A percentile compares a stretch with the other conserved stretches of the same genome.
Evolutionary conservation across 2,329 filamentous ascomycete genomes (phyloP).

Genomic region (Fusarium mundagurra): DNA sequence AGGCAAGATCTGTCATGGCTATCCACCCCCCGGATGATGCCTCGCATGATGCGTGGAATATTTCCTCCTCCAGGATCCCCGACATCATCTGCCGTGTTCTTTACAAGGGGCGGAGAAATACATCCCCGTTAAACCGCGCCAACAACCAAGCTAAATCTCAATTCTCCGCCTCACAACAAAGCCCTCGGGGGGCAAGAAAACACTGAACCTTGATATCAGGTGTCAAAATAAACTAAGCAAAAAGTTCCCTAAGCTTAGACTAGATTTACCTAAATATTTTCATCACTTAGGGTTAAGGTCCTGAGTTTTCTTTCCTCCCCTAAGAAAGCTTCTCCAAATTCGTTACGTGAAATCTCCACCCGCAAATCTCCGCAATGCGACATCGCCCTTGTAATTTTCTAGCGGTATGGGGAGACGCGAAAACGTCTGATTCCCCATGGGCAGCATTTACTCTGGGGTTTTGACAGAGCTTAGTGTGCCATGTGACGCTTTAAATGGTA

Average conservation of each 20-base stretch:
- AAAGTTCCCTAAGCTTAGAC: no score
- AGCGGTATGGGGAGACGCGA: conserved; percentile 2
- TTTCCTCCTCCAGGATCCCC: neutral
- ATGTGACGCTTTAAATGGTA: neutral
- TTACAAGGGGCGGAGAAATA: neutral
- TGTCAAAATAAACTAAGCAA: no score
- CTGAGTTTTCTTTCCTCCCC: no score
- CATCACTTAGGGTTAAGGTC: no score
- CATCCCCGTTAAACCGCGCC: neutral
- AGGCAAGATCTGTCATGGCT: neutral
- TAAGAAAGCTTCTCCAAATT: neutral
- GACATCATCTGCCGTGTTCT: neutral
- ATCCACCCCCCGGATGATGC: no score
- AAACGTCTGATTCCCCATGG: conserved; percentile 26
- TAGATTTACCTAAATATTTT: no score
- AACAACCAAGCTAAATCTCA: neutral
- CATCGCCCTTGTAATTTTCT: neutral
- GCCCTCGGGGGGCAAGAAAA: no score
- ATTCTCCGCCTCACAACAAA: neutral
- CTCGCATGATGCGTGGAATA: neutral
- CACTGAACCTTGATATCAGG: no score
- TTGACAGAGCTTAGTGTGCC: neutral
- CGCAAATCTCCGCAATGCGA: conserved; percentile 1
- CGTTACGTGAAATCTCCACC: neutral
- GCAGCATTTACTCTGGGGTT: conserved; percentile 6